phyloP scores from a whole-genome alignment of 2,329 filamentous ascomycete genomes.

The Dactylellina sp. region DNA sequence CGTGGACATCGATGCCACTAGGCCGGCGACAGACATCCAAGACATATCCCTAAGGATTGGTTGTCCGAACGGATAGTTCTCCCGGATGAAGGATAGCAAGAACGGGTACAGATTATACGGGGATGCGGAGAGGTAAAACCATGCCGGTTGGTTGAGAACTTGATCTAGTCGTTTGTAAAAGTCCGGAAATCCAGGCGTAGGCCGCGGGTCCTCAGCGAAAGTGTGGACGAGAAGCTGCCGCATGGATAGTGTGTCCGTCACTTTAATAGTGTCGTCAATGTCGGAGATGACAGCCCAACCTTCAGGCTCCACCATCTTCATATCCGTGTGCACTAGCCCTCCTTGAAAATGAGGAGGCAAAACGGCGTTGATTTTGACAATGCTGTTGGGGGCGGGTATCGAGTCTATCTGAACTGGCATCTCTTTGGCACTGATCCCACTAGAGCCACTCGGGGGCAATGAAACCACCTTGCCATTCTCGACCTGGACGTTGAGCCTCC shows the following conservation, averaged over 20 bases:
- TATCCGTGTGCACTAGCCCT: slow-evolving; percentile 22
- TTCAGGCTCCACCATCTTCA: slow-evolving; percentile 44
- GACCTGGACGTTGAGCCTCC: slow-evolving; percentile 34
- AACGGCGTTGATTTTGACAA: slow-evolving; percentile 43
- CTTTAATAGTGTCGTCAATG: slow-evolving; percentile 94
- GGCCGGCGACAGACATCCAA: slow-evolving; percentile 84
- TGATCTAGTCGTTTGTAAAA: slow-evolving; percentile 77
- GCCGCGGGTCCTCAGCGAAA: slow-evolving; percentile 79
- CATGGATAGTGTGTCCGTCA: slow-evolving; percentile 83
- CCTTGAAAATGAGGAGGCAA: slow-evolving; percentile 27
- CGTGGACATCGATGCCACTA: slow-evolving; percentile 81
- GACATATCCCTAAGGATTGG: slow-evolving; percentile 85
- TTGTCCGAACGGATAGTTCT: slow-evolving; percentile 79
- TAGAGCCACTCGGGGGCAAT: slow-evolving; percentile 36
- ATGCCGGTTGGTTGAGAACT: slow-evolving; percentile 73
- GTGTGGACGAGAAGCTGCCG: slow-evolving; percentile 84
- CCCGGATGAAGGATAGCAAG: slow-evolving; percentile 77
- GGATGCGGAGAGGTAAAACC: slow-evolving; percentile 93
- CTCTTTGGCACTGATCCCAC: slow-evolving; percentile 49
- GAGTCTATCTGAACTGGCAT: slow-evolving; percentile 22
- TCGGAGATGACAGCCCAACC: slow-evolving; percentile 64
- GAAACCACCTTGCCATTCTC: slow-evolving; percentile 35
- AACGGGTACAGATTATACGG: slow-evolving; percentile 96
- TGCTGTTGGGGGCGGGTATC: slow-evolving; percentile 6
- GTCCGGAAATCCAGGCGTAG: slow-evolving; percentile 84